phyloP scores from a whole-genome alignment of 2,329 filamentous ascomycete genomes.

The Phaeosphaeriaceae sp. region DNA sequence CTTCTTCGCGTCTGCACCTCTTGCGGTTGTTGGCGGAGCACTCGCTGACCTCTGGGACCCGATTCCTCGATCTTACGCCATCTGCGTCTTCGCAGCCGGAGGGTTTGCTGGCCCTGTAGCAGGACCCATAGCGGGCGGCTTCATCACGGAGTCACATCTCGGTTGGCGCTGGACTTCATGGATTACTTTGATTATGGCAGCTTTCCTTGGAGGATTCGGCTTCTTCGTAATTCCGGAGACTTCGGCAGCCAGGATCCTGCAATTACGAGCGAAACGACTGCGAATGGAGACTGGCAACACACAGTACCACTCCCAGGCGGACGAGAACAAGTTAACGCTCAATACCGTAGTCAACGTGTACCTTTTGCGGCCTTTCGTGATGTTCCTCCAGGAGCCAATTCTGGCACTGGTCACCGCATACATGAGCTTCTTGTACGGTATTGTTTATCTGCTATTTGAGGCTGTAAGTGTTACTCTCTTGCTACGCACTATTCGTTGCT shows the following conservation, averaged over 20 bases:
- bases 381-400: conserved; percentile 58
- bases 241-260: conserved; percentile 38
- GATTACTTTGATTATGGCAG: conserved; percentile 47
- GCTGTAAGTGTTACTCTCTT: conserved; percentile 27
- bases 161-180: conserved; percentile 49
- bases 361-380: conserved; percentile 69
- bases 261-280: conserved; percentile 37
- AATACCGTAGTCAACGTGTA: conserved; percentile 70
- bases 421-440: conserved; percentile 72
- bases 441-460: conserved; percentile 61
- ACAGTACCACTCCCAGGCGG: conserved; percentile 49
- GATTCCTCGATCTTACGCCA: conserved; percentile 44
- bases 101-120: conserved; percentile 45
- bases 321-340: conserved; percentile 67
- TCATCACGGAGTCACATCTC: conserved; percentile 42
- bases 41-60: conserved; percentile 47
- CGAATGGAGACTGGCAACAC: conserved; percentile 46
- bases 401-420: conserved; percentile 65
- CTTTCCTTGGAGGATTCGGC: conserved; percentile 11
- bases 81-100: conserved; percentile 45
- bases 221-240: conserved; percentile 27
- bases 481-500: no score
- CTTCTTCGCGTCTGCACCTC: conserved; percentile 56
- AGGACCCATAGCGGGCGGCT: conserved; percentile 58
- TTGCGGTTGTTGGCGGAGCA: conserved; percentile 44